Percentiles rank a stretch among this genome's conserved stretches.
Conservation (phyloP, 768 basidiomycete genomes). For the Lactarius indigo region DNA sequence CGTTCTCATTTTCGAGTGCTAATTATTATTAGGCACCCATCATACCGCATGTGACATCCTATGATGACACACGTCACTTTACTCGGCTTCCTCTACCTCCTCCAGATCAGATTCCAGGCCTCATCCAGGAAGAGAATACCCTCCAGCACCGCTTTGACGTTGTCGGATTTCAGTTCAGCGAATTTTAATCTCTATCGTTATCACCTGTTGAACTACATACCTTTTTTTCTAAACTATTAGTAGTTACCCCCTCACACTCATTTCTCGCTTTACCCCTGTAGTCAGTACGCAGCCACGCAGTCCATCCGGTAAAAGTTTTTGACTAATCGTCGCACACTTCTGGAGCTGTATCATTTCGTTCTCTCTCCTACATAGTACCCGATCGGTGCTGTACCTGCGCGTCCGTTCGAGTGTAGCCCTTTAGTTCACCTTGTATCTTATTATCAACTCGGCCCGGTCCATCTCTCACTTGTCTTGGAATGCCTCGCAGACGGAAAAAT, state of each 20-base stretch:
- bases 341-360: slow-evolving; percentile 22
- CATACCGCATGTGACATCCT: slow-evolving; percentile 72
- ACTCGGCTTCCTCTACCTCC: slow-evolving; percentile 74
- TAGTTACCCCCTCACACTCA: neutral
- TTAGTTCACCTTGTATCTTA: slow-evolving; percentile 11
- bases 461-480: slow-evolving; percentile 29
- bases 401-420: slow-evolving; percentile 18
- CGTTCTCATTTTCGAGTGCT: neutral
- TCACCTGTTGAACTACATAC: slow-evolving; percentile 3
- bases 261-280: neutral
- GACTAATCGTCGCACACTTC: slow-evolving; percentile 16
- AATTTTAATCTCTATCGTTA: slow-evolving; percentile 49
- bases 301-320: slow-evolving; percentile 6
- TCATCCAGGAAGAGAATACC: slow-evolving; percentile 42
- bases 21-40: slow-evolving; percentile 67
- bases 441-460: neutral
- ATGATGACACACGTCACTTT: slow-evolving; percentile 86
- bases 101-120: slow-evolving; percentile 75
- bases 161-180: slow-evolving; percentile 66
- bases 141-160: slow-evolving; percentile 65
- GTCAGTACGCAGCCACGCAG: neutral
- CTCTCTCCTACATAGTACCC: slow-evolving; percentile 14
- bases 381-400: slow-evolving; percentile 15
- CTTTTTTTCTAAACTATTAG: neutral
- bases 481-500: slow-evolving; percentile 76